These are phyloP conservation scores for Linnemannia elongata DNA, from an alignment of 192 early-diverging fungal genomes.

Conservation along the genomic window DNA sequence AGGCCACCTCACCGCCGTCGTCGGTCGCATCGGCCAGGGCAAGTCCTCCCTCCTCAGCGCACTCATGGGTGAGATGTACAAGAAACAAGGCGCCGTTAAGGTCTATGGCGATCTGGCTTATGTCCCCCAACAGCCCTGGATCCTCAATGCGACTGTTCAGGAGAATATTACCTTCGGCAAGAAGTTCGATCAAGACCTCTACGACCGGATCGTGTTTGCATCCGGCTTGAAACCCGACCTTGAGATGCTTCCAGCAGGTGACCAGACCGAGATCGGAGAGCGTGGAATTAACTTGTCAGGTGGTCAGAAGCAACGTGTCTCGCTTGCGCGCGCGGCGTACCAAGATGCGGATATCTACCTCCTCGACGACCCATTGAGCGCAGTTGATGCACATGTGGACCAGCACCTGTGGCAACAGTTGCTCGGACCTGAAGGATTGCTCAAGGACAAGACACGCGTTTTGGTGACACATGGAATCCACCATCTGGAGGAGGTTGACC, in stretches of 20 bases:
- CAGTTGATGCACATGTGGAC: conserved; percentile 75
- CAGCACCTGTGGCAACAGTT: conserved; percentile 88
- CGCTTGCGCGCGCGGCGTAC: conserved; percentile 84
- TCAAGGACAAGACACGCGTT: conserved; percentile 84
- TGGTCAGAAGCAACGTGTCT: conserved; percentile 86
- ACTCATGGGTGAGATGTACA: conserved; percentile 92
- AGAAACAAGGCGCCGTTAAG: conserved; percentile 69
- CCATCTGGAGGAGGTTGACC: conserved; percentile 75
- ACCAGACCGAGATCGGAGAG: conserved; percentile 93
- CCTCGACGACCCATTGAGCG: conserved; percentile 68
- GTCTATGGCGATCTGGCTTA: conserved; percentile 77
- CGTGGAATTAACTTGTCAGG: conserved; percentile 92
- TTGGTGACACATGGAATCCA: conserved; percentile 87
- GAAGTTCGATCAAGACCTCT: conserved; percentile 77
- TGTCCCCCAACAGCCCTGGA: conserved; percentile 80
- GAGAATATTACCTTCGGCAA: conserved; percentile 95
- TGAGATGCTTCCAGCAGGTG: conserved; percentile 85
- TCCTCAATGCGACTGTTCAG: conserved; percentile 91
- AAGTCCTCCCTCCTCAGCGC: conserved; percentile 64
- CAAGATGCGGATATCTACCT: conserved; percentile 76
- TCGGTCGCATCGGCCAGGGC: conserved; percentile 58
- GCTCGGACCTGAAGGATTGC: conserved; percentile 85
- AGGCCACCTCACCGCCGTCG: conserved; percentile 48
- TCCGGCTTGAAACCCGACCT: conserved; percentile 89
- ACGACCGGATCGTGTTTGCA: conserved; percentile 78